These are phyloP conservation scores for Boletus tomentosulus DNA, from an alignment of 768 basidiomycete genomes.

Conservation along the genomic window DNA sequence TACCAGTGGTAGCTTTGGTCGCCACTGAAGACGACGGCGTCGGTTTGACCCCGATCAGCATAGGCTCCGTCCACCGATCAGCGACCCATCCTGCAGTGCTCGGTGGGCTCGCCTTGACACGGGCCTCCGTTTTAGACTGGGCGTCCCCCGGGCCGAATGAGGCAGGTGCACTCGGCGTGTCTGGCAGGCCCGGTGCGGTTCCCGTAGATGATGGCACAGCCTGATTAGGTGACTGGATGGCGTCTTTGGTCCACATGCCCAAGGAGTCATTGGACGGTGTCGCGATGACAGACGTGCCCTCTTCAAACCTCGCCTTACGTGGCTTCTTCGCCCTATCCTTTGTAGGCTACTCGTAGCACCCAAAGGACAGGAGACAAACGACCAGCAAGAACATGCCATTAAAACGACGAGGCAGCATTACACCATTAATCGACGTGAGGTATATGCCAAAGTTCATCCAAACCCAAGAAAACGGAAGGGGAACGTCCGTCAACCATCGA, in stretches of 20 bases:
- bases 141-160: not conserved
- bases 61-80: slow-evolving; percentile 33
- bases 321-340: slow-evolving; percentile 71
- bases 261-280: not conserved
- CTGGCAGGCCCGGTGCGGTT: slow-evolving; percentile 1
- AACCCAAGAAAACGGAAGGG: slow-evolving; percentile 9
- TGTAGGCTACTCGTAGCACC: slow-evolving; percentile 52
- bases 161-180: not conserved
- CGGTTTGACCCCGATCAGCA: slow-evolving; percentile 32
- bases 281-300: not conserved
- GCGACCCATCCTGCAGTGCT: slow-evolving; percentile 15
- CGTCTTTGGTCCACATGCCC: not conserved
- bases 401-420: slow-evolving; percentile 25
- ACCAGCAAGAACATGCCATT: slow-evolving; percentile 26
- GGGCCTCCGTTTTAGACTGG: not conserved
- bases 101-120: slow-evolving; percentile 6
- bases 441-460: slow-evolving; percentile 19
- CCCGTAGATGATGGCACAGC: not conserved
- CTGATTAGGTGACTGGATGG: not conserved
- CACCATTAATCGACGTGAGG: slow-evolving; percentile 30
- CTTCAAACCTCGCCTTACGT: slow-evolving; percentile 39
- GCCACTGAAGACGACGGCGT: not conserved
- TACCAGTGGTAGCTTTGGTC: slow-evolving; percentile 3
- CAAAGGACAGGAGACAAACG: slow-evolving; percentile 4
- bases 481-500: slow-evolving; percentile 39